Evolutionary conservation across 2,329 filamentous ascomycete genomes (phyloP).

Genomic region (Helminthosporium solani): DNA sequence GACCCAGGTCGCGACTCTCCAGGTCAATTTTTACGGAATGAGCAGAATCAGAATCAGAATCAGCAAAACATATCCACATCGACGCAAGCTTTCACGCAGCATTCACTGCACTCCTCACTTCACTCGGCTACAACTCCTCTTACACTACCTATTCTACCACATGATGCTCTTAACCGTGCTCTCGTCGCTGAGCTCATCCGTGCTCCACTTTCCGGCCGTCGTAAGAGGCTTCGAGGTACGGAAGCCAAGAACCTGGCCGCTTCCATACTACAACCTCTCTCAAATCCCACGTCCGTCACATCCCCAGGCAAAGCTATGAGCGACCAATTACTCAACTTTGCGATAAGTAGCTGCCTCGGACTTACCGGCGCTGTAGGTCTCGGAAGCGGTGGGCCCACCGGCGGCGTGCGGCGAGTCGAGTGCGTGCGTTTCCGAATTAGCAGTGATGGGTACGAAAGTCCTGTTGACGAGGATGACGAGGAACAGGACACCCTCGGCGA

Average conservation of each 20-base stretch:
- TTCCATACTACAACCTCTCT: slow-evolving; percentile 42
- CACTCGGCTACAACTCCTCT: slow-evolving; percentile 5
- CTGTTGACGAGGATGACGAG: slow-evolving; percentile 44
- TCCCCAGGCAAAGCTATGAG: slow-evolving; percentile 31
- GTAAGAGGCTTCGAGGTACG: slow-evolving; percentile 45
- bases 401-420: slow-evolving; percentile 42
- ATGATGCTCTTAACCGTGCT: slow-evolving; percentile 48
- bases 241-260: slow-evolving; percentile 51
- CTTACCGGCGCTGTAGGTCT: slow-evolving; percentile 38
- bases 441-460: slow-evolving; percentile 43
- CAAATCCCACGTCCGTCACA: slow-evolving; percentile 25
- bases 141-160: slow-evolving; percentile 26
- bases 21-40: slow-evolving; percentile 20
- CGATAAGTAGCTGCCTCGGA: slow-evolving; percentile 47
- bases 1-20: slow-evolving; percentile 20
- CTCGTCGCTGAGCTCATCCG: slow-evolving; percentile 51
- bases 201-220: slow-evolving; percentile 45
- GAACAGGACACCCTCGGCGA: slow-evolving; percentile 18
- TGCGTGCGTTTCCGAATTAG: slow-evolving; percentile 46
- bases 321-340: slow-evolving; percentile 42
- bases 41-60: slow-evolving; percentile 4
- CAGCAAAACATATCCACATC: slow-evolving; percentile 16
- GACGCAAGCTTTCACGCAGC: slow-evolving; percentile 31
- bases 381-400: slow-evolving; percentile 34
- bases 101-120: slow-evolving; percentile 23